Evolutionary conservation across 2,329 filamentous ascomycete species (phyloP), one percentile per base, ranked within the genome.

Genomic region (Fusarium goolgardi): DNA sequence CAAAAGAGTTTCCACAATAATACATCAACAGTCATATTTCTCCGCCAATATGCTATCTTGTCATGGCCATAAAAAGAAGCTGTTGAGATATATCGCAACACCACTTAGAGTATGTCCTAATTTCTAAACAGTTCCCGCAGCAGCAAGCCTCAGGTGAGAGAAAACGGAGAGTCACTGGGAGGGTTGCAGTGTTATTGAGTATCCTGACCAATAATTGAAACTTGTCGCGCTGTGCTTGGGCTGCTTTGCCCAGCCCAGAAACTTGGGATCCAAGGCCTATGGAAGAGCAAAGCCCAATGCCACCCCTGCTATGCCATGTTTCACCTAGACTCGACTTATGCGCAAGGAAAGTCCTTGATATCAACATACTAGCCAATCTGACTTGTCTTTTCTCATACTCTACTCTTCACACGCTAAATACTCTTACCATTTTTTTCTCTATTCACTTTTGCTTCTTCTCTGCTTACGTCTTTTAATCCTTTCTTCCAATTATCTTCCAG

Each of bases 261-360:
- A 23, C 23, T 29, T 41, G 25, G 23, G 32, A 54, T 45, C 31
- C 51, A 7, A 35, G 21, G 21, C 13, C 34, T 32, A 54, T 37
- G 35, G 52, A 34, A 31, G 37, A 32, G 8, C 21, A 15, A 23
- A 49, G 15, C 11, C 27, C 21, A 23, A 18, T 13, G 35, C 45
- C 20, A 69, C 32, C 66, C 66, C 57, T 69, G 66, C 25, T 31
- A 9, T 35, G 49, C 47, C 61, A 40, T 25, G 66, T 69, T 69
- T 69, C 66, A 70, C 57, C 25, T 57, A 55, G 50, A 67, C 59
- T 69, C 52, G 44, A 55, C 65, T 63, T 66, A 55, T 59, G 62
- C 66, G 45, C 67, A 69, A 64, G 67, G 63, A 64, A 67, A 60
- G 51, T 44, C 66, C 67, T 64, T 67, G 67, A 60, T 70, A 70